These are phyloP conservation scores for Barbarea vulgaris DNA, from an alignment of 345 rosid genomes.

Conservation along the genomic window DNA sequence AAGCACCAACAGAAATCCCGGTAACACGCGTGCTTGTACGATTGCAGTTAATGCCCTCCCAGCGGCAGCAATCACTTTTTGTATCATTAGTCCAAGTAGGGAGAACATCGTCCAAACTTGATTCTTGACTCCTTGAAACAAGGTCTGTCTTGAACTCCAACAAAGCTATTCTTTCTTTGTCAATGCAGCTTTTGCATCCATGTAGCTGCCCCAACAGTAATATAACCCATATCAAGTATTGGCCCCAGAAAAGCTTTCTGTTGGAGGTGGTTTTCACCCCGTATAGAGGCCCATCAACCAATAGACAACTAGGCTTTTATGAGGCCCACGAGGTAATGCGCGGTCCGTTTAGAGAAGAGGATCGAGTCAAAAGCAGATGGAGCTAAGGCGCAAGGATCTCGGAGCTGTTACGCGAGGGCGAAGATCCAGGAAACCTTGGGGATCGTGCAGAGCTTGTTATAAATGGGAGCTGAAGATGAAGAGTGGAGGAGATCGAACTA, in stretches of 20 bases:
- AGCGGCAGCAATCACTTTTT: background rate
- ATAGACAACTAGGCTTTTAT: too few species aligned
- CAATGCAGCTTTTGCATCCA: background rate
- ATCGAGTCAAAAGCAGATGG: too few species aligned
- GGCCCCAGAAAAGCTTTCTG: background rate
- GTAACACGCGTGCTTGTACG: background rate
- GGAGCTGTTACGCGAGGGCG: too few species aligned
- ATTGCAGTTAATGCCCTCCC: background rate
- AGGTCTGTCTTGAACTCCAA: constrained; percentile 1
- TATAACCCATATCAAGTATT: background rate
- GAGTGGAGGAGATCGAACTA: too few species aligned
- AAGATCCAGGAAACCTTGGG: too few species aligned
- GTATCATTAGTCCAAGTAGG: constrained; percentile 10
- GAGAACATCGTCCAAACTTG: background rate
- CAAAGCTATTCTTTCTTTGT: background rate
- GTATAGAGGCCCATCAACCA: too few species aligned
- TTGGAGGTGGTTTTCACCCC: too few species aligned
- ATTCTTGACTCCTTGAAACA: background rate
- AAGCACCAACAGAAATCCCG: background rate
- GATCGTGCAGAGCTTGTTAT: too few species aligned
- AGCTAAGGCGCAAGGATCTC: too few species aligned
- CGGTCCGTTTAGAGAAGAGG: too few species aligned
- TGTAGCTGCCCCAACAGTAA: background rate
- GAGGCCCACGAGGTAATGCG: too few species aligned
- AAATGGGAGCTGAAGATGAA: too few species aligned